These are phyloP conservation scores for Didymella sp. DNA, from an alignment of 2,329 filamentous ascomycete genomes.

Conservation along the genomic window DNA sequence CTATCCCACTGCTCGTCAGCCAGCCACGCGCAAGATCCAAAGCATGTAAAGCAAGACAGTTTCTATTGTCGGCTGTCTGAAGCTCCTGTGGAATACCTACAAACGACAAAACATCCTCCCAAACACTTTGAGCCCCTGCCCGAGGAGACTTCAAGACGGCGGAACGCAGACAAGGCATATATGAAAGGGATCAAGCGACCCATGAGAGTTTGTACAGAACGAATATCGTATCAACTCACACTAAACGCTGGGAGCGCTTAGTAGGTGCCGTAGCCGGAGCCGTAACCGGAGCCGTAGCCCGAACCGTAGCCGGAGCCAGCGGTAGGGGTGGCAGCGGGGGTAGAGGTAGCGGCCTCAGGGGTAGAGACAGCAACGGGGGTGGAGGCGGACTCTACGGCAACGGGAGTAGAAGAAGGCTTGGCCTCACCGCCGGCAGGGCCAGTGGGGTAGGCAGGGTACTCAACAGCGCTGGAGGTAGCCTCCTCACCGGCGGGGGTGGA, in stretches of 20 bases:
- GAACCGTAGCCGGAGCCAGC: constrained; percentile 26
- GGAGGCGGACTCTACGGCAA: constrained; percentile 17
- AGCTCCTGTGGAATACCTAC: constrained; percentile 22
- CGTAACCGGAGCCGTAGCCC: constrained; percentile 23
- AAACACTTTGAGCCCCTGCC: constrained; percentile 28
- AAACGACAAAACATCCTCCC: constrained; percentile 25
- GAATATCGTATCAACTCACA: constrained; percentile 27
- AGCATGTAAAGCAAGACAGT: constrained; percentile 16
- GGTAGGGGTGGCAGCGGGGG: constrained; percentile 23
- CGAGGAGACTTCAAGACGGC: constrained; percentile 30
- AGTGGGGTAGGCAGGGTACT: constrained; percentile 24
- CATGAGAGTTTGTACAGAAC: constrained; percentile 26
- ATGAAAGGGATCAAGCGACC: constrained; percentile 38
- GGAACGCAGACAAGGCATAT: constrained; percentile 33
- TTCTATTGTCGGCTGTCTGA: constrained; percentile 20
- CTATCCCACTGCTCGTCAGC: constrained; percentile 8
- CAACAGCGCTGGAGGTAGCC: constrained; percentile 22
- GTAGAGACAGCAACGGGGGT: constrained; percentile 8
- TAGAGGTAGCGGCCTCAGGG: constrained; percentile 20
- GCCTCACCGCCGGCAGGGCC: constrained; percentile 10
- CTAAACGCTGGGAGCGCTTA: constrained; percentile 27
- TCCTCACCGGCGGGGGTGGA: constrained; percentile 20
- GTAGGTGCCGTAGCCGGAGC: constrained; percentile 29
- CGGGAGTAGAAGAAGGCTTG: constrained; percentile 16
- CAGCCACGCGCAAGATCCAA: constrained; percentile 4